Conservation (phyloP, 768 basidiomycete species). For the Amanita jacksonii region DNA sequence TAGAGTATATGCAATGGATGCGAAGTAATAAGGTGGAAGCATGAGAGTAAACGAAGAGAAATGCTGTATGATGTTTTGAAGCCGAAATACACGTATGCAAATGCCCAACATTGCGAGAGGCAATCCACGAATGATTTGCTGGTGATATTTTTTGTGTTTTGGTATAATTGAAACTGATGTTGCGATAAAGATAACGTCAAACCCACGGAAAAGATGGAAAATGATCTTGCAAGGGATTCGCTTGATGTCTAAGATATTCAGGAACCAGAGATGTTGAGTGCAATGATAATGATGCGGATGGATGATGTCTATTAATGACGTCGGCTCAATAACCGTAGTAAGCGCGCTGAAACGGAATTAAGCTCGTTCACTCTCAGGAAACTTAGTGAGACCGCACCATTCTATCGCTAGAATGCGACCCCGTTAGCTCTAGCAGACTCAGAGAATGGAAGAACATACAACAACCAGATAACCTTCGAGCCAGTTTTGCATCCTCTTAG, state of each 20-base stretch:
- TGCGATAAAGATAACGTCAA: slow-evolving; percentile 6
- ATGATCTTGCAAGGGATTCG: slow-evolving; percentile 8
- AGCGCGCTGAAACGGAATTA: slow-evolving; percentile 25
- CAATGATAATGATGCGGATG: neutral
- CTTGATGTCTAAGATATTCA: slow-evolving; percentile 7
- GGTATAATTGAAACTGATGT: neutral
- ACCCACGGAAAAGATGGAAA: slow-evolving; percentile 3
- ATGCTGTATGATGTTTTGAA: neutral
- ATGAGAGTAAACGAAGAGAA: slow-evolving; percentile 5
- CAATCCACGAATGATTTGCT: slow-evolving; percentile 1
- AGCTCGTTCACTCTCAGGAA: slow-evolving; percentile 2
- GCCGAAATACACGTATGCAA: slow-evolving; percentile 9
- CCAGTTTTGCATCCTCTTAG: slow-evolving; percentile 88
- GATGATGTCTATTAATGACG: neutral
- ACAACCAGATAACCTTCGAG: slow-evolving; percentile 88
- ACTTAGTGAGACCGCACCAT: slow-evolving; percentile 22
- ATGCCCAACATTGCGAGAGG: neutral
- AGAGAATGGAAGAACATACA: slow-evolving; percentile 29
- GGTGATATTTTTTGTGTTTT: neutral
- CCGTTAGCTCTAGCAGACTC: slow-evolving; percentile 3
- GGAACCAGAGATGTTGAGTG: neutral
- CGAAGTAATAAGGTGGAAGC: slow-evolving; percentile 7
- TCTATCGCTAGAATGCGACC: slow-evolving; percentile 23
- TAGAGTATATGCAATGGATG: slow-evolving; percentile 9
- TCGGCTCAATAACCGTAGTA: slow-evolving; percentile 33